Evolutionary conservation across 1,284 basidiomycete genomes (phyloP).

Genomic region (Trametes pubescens): DNA sequence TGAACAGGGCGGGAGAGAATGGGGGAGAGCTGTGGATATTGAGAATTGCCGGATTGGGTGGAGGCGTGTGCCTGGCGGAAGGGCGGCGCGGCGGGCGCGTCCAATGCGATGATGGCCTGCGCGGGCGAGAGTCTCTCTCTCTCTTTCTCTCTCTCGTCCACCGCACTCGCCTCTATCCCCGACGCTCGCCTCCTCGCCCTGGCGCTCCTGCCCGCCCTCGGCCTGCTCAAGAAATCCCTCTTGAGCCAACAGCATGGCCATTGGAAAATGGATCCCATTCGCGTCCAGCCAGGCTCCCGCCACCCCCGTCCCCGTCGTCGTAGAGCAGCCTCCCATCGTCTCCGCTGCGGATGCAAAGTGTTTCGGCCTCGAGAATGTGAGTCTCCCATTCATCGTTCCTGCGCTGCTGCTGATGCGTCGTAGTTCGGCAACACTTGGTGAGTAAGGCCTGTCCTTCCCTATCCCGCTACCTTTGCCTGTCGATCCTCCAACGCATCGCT

Average conservation of each 20-base stretch:
- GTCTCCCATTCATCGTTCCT: constrained; percentile 39
- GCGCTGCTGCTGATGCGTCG: too few species aligned
- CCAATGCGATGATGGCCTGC: not conserved
- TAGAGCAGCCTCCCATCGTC: constrained; percentile 38
- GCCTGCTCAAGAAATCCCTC: constrained; percentile 23
- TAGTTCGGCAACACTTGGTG: constrained; percentile 88
- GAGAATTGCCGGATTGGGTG: not conserved
- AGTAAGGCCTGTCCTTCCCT: constrained; percentile 34
- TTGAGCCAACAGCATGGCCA: constrained; percentile 37
- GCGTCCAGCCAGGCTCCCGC: constrained; percentile 31
- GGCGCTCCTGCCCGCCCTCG: constrained; percentile 3
- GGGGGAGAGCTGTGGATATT: not conserved
- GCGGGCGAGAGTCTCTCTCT: constrained; percentile 8
- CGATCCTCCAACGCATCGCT: not conserved
- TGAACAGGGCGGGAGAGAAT: not conserved
- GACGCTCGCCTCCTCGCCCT: constrained; percentile 3
- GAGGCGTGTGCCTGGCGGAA: constrained; percentile 22
- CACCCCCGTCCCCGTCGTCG: constrained; percentile 25
- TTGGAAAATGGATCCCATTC: constrained; percentile 42
- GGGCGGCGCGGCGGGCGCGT: constrained; percentile 7
- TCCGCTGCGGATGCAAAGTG: constrained; percentile 76
- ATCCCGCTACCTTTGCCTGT: not conserved
- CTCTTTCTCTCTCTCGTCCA: constrained; percentile 14
- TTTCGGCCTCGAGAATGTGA: constrained; percentile 93
- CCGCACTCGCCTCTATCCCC: too few species aligned